Base-by-base conservation (phyloP, 2,329 filamentous ascomycete genomes). In the Pseudogymnoascus sp. region DNA sequence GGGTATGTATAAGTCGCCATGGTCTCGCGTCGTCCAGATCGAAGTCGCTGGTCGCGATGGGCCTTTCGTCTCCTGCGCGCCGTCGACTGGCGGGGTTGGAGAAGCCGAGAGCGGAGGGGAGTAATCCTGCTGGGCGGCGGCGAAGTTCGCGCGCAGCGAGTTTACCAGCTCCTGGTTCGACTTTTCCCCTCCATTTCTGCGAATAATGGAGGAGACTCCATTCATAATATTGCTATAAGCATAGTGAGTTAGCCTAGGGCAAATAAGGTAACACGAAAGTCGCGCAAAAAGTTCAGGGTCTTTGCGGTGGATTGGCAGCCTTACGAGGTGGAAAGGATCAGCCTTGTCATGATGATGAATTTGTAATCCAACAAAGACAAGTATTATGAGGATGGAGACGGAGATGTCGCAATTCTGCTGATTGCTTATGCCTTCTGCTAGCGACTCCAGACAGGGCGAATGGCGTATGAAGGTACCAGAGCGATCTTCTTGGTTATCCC, bases 141-240 rank as follows among this genome's bases (percentile, higher is more conserved):
- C 74, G 74, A 97, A 91, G 76, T 93, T 96, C 72, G 87, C 85
- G 69, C 90, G 89, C 16, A 99, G 83, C 2, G 92, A 91, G 71
- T 91, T 92, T 67, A 92, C 89, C 69, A 99, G 84, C 76, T 99
- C 94, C 69, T 92, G 87, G 74, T 97, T 97, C 62, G 93, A 97
- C 73, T 92, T 91, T 72, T 87, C 87, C 67, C 85, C 84, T 64
- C 87, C 83, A 14, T 88, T 85, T 71, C 90, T 90, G 66, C 91
- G 87, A 74, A 96, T 88, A 66, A 96, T 88, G 59, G 91, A 91
- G 63, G 90, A 89, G 63, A 90, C 90, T 66, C 85, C 87, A 79
- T 96, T 97, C 72, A 83, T 85, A 63, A 73, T 70, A 68, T 73
- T 71, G 35, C 72, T 74, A 49, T 35, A 37, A 37, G 55, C 14